Evolutionary conservation across 2,329 filamentous ascomycete species (phyloP).

Genomic region (Fusarium anguioides): DNA sequence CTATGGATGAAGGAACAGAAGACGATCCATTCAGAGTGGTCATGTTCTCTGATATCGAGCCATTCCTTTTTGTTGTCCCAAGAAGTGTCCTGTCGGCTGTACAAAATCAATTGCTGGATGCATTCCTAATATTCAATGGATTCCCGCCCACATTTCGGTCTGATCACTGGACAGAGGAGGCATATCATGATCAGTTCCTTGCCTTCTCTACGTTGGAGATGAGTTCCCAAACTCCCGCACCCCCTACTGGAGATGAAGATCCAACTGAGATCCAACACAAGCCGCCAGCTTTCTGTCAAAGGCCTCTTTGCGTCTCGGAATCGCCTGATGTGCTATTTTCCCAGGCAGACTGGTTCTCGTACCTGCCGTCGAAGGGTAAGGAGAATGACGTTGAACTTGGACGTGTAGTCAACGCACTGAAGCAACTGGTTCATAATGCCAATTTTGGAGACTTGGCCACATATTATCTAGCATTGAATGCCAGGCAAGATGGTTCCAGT

Average conservation of each 20-base stretch:
- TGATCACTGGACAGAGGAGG: constrained; percentile 46
- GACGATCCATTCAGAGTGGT: constrained; percentile 87
- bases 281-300: constrained; percentile 47
- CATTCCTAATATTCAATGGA: constrained; percentile 75
- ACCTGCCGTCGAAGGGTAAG: constrained; percentile 47
- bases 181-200: constrained; percentile 49
- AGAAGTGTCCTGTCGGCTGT: constrained; percentile 48
- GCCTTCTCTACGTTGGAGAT: constrained; percentile 4
- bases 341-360: constrained; percentile 57
- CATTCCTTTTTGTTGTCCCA: constrained; percentile 68
- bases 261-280: constrained; percentile 40
- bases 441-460: constrained; percentile 62
- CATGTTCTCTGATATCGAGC: constrained; percentile 79
- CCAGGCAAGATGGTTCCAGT: constrained; percentile 61
- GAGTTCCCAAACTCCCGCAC: neutral
- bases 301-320: constrained; percentile 45
- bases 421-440: constrained; percentile 64
- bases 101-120: constrained; percentile 68
- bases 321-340: constrained; percentile 67
- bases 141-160: constrained; percentile 63
- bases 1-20: constrained; percentile 77
- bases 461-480: constrained; percentile 77
- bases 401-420: constrained; percentile 66
- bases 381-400: constrained; percentile 50
- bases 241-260: constrained; percentile 12